Percentiles rank a stretch among this genome's conserved stretches.
Conservation (phyloP, 148 eudicot species). For the Agrostemma githago region DNA sequence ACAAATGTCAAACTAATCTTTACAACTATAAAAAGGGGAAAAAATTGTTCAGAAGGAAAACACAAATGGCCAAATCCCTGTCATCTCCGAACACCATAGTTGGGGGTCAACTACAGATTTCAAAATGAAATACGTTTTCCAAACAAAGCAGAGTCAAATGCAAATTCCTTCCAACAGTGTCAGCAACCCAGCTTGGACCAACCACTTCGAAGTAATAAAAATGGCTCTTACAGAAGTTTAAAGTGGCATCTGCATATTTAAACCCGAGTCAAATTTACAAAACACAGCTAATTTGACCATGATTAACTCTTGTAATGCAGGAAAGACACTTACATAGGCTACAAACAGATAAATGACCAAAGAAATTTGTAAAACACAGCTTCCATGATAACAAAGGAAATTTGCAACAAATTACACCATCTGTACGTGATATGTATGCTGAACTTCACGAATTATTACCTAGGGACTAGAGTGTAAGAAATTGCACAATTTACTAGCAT, state of each 20-base stretch:
- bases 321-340: neutral
- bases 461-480: neutral
- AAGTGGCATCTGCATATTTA: constrained; percentile 59
- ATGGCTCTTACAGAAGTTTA: constrained; percentile 41
- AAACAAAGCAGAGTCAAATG: too few species aligned
- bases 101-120: too few species aligned
- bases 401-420: neutral
- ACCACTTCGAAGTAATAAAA: neutral
- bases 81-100: neutral
- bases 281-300: neutral
- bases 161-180: neutral
- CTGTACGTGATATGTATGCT: neutral
- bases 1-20: neutral
- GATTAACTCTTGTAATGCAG: neutral
- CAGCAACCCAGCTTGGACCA: neutral
- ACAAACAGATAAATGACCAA: neutral
- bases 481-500: neutral
- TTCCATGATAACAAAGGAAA: neutral
- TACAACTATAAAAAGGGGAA: neutral
- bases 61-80: too few species aligned
- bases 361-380: neutral
- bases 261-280: neutral
- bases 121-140: too few species aligned
- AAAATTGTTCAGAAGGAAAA: neutral
- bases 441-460: neutral